Conservation (phyloP, 2,329 filamentous ascomycete species). For the Dactylellina drechsleri region DNA sequence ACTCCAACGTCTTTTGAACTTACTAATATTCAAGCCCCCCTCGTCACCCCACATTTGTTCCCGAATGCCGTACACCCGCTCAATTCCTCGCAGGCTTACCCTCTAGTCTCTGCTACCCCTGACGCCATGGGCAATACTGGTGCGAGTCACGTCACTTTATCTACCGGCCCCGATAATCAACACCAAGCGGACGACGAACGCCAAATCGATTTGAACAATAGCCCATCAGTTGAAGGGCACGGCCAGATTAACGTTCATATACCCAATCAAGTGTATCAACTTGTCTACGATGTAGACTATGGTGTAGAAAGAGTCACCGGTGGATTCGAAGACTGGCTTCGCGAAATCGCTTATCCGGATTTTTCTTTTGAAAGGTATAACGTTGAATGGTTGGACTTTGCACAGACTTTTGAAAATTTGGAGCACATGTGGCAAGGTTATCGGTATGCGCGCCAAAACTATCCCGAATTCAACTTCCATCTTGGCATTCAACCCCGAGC, state of each 20-base stretch:
- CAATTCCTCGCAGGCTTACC: background rate
- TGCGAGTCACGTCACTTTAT: background rate
- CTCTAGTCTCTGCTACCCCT: background rate
- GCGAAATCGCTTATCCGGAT: background rate
- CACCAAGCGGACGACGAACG: slow-evolving; percentile 28
- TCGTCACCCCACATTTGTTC: no score
- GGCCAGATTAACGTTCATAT: background rate
- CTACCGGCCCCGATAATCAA: slow-evolving; percentile 7
- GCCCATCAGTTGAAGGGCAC: slow-evolving; percentile 17
- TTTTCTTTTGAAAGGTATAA: background rate
- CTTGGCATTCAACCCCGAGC: slow-evolving; percentile 1
- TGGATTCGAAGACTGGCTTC: slow-evolving; percentile 12
- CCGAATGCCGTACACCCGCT: background rate
- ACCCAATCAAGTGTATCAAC: background rate
- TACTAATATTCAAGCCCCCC: no score
- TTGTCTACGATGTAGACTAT: slow-evolving; percentile 4
- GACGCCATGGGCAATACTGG: background rate
- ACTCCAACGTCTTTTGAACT: no score
- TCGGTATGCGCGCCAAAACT: background rate
- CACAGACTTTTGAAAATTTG: background rate
- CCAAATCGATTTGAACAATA: slow-evolving; percentile 2
- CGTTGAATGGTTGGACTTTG: background rate
- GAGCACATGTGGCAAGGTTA: background rate
- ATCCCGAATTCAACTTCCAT: background rate
- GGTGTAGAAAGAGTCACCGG: background rate